Base-by-base conservation (phyloP, 2,329 filamentous ascomycete species). In the Chaetomiaceae sp. region DNA sequence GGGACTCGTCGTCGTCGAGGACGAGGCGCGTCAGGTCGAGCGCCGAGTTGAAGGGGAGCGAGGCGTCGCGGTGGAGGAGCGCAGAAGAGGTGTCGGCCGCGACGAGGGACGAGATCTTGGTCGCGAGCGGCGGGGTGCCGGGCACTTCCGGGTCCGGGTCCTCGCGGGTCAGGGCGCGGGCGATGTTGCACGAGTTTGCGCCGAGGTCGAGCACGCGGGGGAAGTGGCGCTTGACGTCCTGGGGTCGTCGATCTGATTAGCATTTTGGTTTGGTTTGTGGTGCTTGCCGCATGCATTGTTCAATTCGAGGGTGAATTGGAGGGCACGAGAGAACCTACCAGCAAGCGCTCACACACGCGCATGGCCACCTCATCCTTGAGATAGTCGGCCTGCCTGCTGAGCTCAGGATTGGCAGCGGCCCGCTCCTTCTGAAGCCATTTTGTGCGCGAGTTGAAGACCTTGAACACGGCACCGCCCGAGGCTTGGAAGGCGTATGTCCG, bases 341-440 rank as follows among this genome's bases (percentile, higher is more conserved):
- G 75, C 44, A 99, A 75, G 41, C 93, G 80, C 62, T 97, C 92
- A 62, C 87, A 89, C 21, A 99, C 73, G 44, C 93, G 81, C 40
- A 77, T 75, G 44, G 93, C 93, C 4, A 96, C 86, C 67, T 97
- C 92, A 65, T 97, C 90, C 66, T 91, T 90, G 50, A 99, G 74
- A 65, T 97, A 97, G 71, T 97, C 93, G 20, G 89, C 86, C 62
- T 87, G 80, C 14, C 92, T 80, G 65, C 90, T 90, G 56, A 78
- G 70, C 57, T 88, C 81, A 9, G 79, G 73, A 64, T 92, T 75
- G 40, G 75, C 66, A 0, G 88, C 91, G 1, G 90, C 87, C 55
- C 92, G 82, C 68, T 97, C 90, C 68, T 89, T 95, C 67, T 99
- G 93, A 43, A 93, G 73, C 76, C 87, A 91, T 76, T 99, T 99